Evolutionary conservation across 2,329 filamentous ascomycete species (phyloP), one percentile per base, ranked within the genome.

Genomic region (Alternaria brassicae): DNA sequence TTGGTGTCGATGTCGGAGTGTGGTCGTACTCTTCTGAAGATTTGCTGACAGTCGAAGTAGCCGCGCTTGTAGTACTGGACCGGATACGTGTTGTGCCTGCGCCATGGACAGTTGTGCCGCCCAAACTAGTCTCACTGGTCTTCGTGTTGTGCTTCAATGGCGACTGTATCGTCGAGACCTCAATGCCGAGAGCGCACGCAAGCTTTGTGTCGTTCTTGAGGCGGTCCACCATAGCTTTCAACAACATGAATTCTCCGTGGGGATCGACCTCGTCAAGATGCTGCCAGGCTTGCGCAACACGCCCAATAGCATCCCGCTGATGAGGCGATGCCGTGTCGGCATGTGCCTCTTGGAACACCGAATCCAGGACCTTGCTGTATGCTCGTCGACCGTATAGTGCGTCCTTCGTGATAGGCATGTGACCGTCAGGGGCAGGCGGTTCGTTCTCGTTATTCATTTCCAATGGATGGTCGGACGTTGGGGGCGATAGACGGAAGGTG

Each of bases 191-290:
- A 0, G 79, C 77, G 30, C 77, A 76, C 5, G 81, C 78, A 7
- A 94, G 82, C 75, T 89, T 92, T 21, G 84, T 81, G 70, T 94
- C 91, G 47, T 85, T 83, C 41, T 90, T 85, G 45, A 96, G 84
- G 56, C 87, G 86, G n/a, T 91, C 85, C 61, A 96, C 84, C 65
- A 96, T 86, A 56, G 87, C 85, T 71, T 89, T 91, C 72, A 99
- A 84, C 15, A 99, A 84, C 66, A 96, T 88, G 70, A 94, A 95
- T 39, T 93, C 88, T 17, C 93, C 93, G 75, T 97, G 94, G 0
- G 94, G 94, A 71, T 99, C 94, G 28, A 94, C 84, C 42, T 91
- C 88, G 76, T 98, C 92, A 30, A 99, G 84, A 12, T 89, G 85
- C 4, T 89, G 90, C 82, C 95, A 96, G 0, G 94, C 93, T 75